Evolutionary conservation across 2,329 filamentous ascomycete genomes (phyloP).

Genomic region (Calonectria naviculata): DNA sequence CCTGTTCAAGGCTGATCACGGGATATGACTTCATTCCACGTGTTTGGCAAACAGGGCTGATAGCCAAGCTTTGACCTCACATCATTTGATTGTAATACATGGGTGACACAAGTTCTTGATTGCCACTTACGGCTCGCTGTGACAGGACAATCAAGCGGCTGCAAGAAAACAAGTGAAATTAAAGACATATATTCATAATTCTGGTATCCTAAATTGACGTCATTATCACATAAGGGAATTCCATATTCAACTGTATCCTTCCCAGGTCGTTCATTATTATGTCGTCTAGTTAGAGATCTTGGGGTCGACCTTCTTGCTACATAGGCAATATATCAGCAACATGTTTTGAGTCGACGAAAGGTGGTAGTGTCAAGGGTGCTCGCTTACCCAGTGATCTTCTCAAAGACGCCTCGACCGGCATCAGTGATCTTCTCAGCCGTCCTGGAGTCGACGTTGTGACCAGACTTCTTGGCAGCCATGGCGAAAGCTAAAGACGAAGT

Average conservation of each 20-base stretch:
- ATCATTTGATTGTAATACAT: neutral
- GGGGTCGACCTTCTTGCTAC: conserved; percentile 34
- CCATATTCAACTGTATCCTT: neutral
- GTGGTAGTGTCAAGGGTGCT: neutral
- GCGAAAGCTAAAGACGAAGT: conserved; percentile 39
- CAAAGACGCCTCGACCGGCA: conserved; percentile 46
- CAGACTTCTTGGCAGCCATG: conserved; percentile 46
- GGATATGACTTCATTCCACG: conserved; percentile 13
- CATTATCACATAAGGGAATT: conserved; percentile 9
- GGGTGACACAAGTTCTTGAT: neutral
- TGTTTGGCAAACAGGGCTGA: neutral
- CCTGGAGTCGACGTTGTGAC: conserved; percentile 45
- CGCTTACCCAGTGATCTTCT: conserved; percentile 51
- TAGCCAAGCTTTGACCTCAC: neutral
- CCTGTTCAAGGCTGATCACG: neutral
- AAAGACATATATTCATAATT: conserved; percentile 9
- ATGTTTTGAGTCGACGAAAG: neutral
- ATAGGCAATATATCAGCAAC: conserved; percentile 1
- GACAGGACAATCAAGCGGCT: neutral
- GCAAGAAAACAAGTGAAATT: neutral
- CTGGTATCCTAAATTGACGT: conserved; percentile 13
- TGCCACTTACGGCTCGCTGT: neutral
- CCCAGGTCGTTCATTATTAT: neutral
- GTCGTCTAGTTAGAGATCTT: conserved; percentile 50
- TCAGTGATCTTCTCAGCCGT: conserved; percentile 55